Evolutionary conservation across 2,329 filamentous ascomycete genomes (phyloP).

Genomic region (Orbilia javanica): DNA sequence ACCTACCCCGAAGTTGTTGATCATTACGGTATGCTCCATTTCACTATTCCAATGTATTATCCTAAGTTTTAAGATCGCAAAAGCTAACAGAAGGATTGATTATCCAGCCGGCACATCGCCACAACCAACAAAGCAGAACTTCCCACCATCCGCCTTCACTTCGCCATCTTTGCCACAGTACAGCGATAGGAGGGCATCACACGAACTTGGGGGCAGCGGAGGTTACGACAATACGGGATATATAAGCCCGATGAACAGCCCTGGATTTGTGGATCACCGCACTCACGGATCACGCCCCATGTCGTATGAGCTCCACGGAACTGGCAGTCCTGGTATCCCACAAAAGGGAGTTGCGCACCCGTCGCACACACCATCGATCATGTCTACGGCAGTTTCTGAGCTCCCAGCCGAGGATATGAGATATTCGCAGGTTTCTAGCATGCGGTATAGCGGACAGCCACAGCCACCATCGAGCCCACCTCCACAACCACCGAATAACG

Average conservation of each 20-base stretch:
- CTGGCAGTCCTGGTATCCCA: slow-evolving; percentile 3
- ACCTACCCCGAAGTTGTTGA: slow-evolving; percentile 52
- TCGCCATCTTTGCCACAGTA: slow-evolving; percentile 52
- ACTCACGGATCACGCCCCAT: slow-evolving; percentile 25
- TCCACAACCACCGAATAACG: background rate
- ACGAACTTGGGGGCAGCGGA: slow-evolving; percentile 49
- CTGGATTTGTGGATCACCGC: background rate
- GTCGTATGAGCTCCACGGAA: slow-evolving; percentile 53
- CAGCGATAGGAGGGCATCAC: slow-evolving; percentile 33
- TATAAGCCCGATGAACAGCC: slow-evolving; percentile 46
- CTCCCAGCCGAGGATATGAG: slow-evolving; percentile 42
- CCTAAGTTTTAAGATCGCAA: background rate
- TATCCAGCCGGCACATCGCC: slow-evolving; percentile 28
- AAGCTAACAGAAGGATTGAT: slow-evolving; percentile 11
- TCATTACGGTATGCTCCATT: slow-evolving; percentile 36
- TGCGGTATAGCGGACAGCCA: slow-evolving; percentile 42
- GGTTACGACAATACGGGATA: slow-evolving; percentile 21
- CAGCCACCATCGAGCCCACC: slow-evolving; percentile 12
- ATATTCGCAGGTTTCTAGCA: slow-evolving; percentile 49
- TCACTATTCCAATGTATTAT: background rate
- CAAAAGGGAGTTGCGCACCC: background rate
- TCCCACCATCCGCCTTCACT: slow-evolving; percentile 47
- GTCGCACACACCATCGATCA: slow-evolving; percentile 36
- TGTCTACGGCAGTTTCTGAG: slow-evolving; percentile 41
- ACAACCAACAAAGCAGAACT: slow-evolving; percentile 41